A percentile compares a stretch with the other conserved stretches of the same genome.
Evolutionary conservation across 352 stramenopile species (phyloP).

Genomic region (Lagenidium giganteum): DNA sequence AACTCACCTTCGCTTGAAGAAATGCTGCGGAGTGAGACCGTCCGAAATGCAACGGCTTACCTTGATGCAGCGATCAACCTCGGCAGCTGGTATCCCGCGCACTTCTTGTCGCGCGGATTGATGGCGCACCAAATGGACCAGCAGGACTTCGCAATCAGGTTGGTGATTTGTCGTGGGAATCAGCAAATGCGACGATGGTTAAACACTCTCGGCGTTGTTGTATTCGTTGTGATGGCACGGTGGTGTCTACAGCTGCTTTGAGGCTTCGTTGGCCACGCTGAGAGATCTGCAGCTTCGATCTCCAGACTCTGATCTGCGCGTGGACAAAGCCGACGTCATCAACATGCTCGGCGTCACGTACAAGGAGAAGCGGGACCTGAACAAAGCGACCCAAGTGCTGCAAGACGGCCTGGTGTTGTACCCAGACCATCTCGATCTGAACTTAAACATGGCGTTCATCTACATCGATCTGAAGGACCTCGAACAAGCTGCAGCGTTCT

Average conservation of each 20-base stretch:
- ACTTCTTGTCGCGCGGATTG: slow-evolving; percentile 11
- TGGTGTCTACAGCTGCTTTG: slow-evolving; percentile 22
- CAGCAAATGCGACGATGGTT: not conserved
- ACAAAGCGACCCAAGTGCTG: slow-evolving; percentile 26
- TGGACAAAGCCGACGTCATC: slow-evolving; percentile 25
- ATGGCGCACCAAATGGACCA: slow-evolving; percentile 3
- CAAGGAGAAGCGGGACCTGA: slow-evolving; percentile 16
- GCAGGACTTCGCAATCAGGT: not conserved
- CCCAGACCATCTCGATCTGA: slow-evolving; percentile 29
- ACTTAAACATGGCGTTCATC: slow-evolving; percentile 44
- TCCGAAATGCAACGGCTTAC: slow-evolving; percentile 1
- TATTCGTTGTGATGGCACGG: too few species aligned
- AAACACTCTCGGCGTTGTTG: too few species aligned
- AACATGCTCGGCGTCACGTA: slow-evolving; percentile 45
- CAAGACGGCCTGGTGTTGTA: slow-evolving; percentile 27
- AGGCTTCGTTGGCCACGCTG: slow-evolving; percentile 25
- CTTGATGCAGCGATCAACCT: slow-evolving; percentile 10
- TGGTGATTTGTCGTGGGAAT: slow-evolving; percentile 1
- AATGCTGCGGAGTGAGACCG: slow-evolving; percentile 6
- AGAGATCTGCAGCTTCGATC: slow-evolving; percentile 20
- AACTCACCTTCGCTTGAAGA: not conserved
- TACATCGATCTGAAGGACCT: slow-evolving; percentile 15
- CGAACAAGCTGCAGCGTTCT: slow-evolving; percentile 15
- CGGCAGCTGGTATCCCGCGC: slow-evolving; percentile 2
- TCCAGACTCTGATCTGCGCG: slow-evolving; percentile 35